Conservation (phyloP, 2,329 filamentous ascomycete genomes). For the Lizonia empirigonia region DNA sequence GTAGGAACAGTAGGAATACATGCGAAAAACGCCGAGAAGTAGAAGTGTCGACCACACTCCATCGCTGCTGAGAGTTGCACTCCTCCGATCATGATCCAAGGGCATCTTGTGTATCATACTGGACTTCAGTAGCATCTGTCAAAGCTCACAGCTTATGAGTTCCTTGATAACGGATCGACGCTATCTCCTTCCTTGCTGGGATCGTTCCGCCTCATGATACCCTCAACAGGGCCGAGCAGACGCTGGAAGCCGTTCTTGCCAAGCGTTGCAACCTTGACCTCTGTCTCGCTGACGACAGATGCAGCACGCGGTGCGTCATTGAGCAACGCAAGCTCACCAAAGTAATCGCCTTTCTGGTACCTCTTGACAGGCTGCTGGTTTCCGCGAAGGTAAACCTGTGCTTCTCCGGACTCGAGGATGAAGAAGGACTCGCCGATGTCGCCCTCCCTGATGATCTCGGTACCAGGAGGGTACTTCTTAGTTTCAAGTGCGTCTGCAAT, state of each 20-base stretch:
- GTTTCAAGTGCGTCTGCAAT: constrained; percentile 96
- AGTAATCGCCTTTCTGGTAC: constrained; percentile 93
- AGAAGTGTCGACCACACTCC: constrained; percentile 1
- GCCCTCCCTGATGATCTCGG: constrained; percentile 88
- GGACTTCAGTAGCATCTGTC: background rate
- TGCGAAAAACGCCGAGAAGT: constrained; percentile 23
- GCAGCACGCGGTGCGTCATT: constrained; percentile 94
- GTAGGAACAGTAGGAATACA: constrained; percentile 48
- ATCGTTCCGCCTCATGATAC: constrained; percentile 85
- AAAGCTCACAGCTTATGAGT: constrained; percentile 20
- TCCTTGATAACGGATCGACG: constrained; percentile 64
- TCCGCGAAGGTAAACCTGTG: constrained; percentile 83
- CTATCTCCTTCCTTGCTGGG: constrained; percentile 57
- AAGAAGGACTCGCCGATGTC: constrained; percentile 93
- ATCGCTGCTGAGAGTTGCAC: constrained; percentile 3
- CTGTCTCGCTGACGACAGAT: constrained; percentile 79
- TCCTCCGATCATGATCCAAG: background rate
- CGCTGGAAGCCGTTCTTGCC: constrained; percentile 95
- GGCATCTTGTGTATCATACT: constrained; percentile 1
- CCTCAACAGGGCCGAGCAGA: constrained; percentile 87
- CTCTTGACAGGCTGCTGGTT: constrained; percentile 72
- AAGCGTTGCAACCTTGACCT: constrained; percentile 90
- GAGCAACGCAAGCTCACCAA: constrained; percentile 90
- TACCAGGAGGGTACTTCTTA: constrained; percentile 78
- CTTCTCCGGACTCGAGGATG: constrained; percentile 84